phyloP scores from a whole-genome alignment of 2,329 filamentous ascomycete genomes.

The Xenoacremonium recifei region DNA sequence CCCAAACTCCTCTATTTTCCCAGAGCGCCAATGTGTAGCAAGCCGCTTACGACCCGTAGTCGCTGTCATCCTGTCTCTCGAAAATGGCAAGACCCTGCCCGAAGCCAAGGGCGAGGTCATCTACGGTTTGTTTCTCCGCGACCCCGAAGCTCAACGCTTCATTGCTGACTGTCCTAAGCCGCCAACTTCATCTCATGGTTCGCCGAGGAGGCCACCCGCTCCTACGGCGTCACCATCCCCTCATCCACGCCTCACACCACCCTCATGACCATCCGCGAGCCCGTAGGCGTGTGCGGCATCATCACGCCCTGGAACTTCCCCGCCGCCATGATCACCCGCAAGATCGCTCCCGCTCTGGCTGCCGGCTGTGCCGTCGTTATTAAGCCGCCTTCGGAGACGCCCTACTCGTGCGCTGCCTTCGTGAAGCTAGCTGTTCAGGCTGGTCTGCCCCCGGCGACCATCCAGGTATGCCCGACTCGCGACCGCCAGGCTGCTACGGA shows the following conservation, averaged over 20 bases:
- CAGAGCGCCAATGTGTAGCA: slow-evolving; percentile 3
- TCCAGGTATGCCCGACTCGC: slow-evolving; percentile 28
- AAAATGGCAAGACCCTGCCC: slow-evolving; percentile 56
- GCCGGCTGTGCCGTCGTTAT: slow-evolving; percentile 75
- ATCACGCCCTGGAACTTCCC: slow-evolving; percentile 52
- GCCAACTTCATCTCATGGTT: slow-evolving; percentile 57
- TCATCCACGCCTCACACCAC: slow-evolving; percentile 62
- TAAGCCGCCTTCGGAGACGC: slow-evolving; percentile 73
- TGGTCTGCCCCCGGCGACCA: slow-evolving; percentile 57
- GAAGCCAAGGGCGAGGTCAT: slow-evolving; percentile 55
- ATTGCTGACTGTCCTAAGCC: too few relatives aligned
- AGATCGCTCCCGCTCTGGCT: slow-evolving; percentile 58
- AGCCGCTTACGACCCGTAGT: too few relatives aligned
- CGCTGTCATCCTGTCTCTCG: slow-evolving; percentile 39
- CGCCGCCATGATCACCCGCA: slow-evolving; percentile 45
- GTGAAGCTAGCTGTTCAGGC: slow-evolving; percentile 68
- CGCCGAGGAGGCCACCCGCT: slow-evolving; percentile 46
- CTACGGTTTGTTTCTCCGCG: too few relatives aligned
- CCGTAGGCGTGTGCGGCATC: slow-evolving; percentile 29
- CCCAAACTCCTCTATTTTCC: too few relatives aligned
- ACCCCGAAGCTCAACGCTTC: too few relatives aligned
- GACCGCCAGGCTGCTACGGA: slow-evolving; percentile 29
- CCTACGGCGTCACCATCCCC: slow-evolving; percentile 59
- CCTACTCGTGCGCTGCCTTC: slow-evolving; percentile 69
- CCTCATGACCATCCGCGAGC: slow-evolving; percentile 65